Percentiles rank a stretch among this genome's conserved stretches.
Conservation (phyloP, 257 asterid species). For the Pogostemon cablin region DNA sequence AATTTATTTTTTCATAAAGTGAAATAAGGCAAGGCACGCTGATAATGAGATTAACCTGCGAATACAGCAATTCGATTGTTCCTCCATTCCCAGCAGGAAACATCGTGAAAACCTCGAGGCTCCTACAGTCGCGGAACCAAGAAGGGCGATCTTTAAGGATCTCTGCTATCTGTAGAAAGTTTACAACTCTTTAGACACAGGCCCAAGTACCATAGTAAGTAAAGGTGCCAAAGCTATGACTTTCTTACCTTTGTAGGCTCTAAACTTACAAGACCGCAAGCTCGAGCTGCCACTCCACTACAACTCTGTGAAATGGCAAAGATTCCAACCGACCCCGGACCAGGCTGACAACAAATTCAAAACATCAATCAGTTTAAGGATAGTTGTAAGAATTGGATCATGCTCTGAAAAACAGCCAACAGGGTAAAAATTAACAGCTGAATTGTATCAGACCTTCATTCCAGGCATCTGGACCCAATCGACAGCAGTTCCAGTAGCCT, state of each 20-base stretch:
- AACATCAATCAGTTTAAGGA: not conserved
- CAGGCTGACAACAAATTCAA: slow-evolving; percentile 69
- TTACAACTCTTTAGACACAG: not conserved
- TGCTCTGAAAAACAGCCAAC: not conserved
- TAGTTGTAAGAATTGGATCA: not conserved
- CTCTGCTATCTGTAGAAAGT: slow-evolving; percentile 74
- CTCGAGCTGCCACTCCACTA: slow-evolving; percentile 99
- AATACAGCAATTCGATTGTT: slow-evolving; percentile 82
- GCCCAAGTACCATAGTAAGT: not conserved
- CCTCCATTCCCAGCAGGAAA: slow-evolving; percentile 95
- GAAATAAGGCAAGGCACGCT: too few relatives aligned
- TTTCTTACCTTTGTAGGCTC: slow-evolving; percentile 82
- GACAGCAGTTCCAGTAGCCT: slow-evolving; percentile 99
- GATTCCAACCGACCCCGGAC: slow-evolving; percentile 99
- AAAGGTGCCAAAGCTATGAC: not conserved
- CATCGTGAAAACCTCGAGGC: slow-evolving; percentile 84
- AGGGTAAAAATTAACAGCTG: not conserved
- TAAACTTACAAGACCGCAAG: slow-evolving; percentile 97
- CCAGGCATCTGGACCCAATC: slow-evolving; percentile 99
- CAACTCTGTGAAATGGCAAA: slow-evolving; percentile 93
- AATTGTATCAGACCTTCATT: slow-evolving; percentile 74
- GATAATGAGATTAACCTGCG: slow-evolving; percentile 58
- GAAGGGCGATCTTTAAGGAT: slow-evolving; percentile 95
- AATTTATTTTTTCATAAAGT: too few relatives aligned
- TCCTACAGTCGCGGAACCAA: slow-evolving; percentile 98